Evolutionary conservation across 2,329 filamentous ascomycete genomes (phyloP).

Genomic region (Thelonectria rubi): DNA sequence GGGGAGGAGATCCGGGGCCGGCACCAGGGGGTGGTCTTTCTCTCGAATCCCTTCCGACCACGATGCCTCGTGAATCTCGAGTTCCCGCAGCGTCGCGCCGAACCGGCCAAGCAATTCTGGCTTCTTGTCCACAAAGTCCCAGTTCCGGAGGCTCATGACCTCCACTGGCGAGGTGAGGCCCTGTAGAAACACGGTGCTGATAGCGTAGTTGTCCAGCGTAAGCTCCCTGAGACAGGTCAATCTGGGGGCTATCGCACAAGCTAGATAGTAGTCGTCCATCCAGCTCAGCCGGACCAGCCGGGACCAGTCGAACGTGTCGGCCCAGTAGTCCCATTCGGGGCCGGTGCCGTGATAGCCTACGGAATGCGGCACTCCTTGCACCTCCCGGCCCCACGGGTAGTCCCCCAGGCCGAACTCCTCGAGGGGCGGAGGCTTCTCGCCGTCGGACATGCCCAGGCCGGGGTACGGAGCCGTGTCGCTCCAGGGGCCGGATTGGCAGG

Average conservation of each 20-base stretch:
- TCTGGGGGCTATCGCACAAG: not conserved
- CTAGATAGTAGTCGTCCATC: not conserved
- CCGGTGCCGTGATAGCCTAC: slow-evolving; percentile 5
- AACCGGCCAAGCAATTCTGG: slow-evolving; percentile 2
- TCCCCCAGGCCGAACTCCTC: slow-evolving; percentile 7
- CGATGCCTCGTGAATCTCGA: slow-evolving; percentile 13
- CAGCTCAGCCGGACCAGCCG: slow-evolving; percentile 8
- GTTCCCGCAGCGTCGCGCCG: slow-evolving; percentile 3
- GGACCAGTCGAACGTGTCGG: slow-evolving; percentile 20
- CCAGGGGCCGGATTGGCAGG: not conserved
- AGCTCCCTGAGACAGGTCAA: slow-evolving; percentile 19
- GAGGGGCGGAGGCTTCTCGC: slow-evolving; percentile 12
- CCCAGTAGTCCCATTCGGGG: slow-evolving; percentile 9
- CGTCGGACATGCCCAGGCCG: not conserved
- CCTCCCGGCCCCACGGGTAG: slow-evolving; percentile 14
- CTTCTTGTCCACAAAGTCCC: not conserved
- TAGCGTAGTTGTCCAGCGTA: not conserved
- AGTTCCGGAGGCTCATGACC: slow-evolving; percentile 4
- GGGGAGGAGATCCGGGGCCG: not conserved
- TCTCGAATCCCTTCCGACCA: not conserved
- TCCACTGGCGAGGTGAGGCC: slow-evolving; percentile 15
- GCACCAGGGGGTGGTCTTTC: not conserved
- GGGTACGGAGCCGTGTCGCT: not conserved
- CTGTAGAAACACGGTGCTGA: not conserved
- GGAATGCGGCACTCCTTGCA: not conserved